Conservation (phyloP, 2,329 filamentous ascomycete genomes). For the Pseudofabraea citricarpa region DNA sequence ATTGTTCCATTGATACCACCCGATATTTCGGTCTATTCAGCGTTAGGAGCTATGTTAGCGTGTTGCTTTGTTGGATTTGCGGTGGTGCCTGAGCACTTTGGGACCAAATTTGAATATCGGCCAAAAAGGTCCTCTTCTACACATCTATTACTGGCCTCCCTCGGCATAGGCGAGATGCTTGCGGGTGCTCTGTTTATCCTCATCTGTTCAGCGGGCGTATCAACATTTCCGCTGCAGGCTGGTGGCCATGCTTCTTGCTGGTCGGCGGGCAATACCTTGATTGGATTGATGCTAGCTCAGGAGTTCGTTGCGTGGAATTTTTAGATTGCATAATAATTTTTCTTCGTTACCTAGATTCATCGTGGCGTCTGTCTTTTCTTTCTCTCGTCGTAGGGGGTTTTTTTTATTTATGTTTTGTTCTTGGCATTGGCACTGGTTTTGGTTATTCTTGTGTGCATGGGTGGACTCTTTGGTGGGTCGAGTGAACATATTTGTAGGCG, state of each 20-base stretch:
- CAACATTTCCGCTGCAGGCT: not conserved
- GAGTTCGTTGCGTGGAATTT: not conserved
- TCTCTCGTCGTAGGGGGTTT: too few relatives aligned
- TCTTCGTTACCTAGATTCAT: too few relatives aligned
- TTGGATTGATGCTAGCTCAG: not conserved
- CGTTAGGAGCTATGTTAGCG: not conserved
- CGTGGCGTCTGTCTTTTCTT: too few relatives aligned
- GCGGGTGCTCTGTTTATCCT: too few relatives aligned
- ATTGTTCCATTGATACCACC: not conserved
- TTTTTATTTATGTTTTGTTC: too few relatives aligned
- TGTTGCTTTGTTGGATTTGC: not conserved
- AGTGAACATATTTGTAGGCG: too few relatives aligned
- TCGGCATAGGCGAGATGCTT: too few relatives aligned
- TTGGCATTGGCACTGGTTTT: too few relatives aligned
- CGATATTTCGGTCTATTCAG: not conserved
- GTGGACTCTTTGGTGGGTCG: too few relatives aligned
- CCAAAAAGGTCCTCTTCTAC: not conserved
- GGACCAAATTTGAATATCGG: not conserved
- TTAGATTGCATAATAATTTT: too few relatives aligned
- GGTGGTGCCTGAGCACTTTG: not conserved
- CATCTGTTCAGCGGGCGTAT: too few relatives aligned
- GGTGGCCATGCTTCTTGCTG: not conserved
- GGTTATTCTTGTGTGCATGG: too few relatives aligned
- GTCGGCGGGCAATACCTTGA: not conserved
- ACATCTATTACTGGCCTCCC: not conserved